These are phyloP conservation scores for Dioszegia crocea DNA, from an alignment of 768 basidiomycete genomes.

Conservation along the genomic window DNA sequence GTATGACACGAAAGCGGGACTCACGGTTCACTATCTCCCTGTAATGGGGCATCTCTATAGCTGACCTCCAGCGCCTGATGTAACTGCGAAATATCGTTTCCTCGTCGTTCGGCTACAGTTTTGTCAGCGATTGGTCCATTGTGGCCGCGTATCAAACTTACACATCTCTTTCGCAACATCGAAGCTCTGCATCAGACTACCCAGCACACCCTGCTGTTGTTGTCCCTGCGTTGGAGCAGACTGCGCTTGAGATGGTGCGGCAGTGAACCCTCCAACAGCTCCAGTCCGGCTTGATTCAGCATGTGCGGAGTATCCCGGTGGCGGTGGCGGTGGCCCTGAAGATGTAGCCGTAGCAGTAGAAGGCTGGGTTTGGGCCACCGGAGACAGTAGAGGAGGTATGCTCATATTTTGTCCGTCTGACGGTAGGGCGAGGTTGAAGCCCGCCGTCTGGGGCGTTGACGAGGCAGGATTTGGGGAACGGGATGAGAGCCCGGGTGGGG, in stretches of 20 bases:
- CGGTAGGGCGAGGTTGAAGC: constrained; percentile 7
- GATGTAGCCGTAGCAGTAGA: neutral
- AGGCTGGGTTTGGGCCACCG: constrained; percentile 2
- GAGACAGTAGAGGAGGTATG: constrained; percentile 1
- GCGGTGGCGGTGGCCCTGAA: constrained; percentile 49
- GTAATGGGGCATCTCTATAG: constrained; percentile 80
- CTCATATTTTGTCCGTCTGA: neutral
- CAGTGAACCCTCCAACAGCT: constrained; percentile 2
- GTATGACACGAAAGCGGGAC: too few relatives aligned
- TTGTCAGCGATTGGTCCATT: neutral
- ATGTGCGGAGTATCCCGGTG: constrained; percentile 56
- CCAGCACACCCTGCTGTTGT: constrained; percentile 59
- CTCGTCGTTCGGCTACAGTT: constrained; percentile 43
- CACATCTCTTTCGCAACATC: constrained; percentile 97
- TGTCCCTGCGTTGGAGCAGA: neutral
- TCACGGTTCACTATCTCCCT: constrained; percentile 91
- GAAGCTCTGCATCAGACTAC: constrained; percentile 88
- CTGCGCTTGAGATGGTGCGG: neutral
- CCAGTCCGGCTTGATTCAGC: constrained; percentile 32
- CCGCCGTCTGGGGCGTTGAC: neutral
- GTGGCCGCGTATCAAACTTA: constrained; percentile 38
- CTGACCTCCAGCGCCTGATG: constrained; percentile 92
- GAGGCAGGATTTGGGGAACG: neutral
- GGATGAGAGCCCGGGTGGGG: constrained; percentile 27
- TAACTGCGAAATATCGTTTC: constrained; percentile 74